Evolutionary conservation across 1,284 basidiomycete genomes (phyloP), one percentile per base, ranked within the genome.

Genomic region (Rhodotorula sp.): DNA sequence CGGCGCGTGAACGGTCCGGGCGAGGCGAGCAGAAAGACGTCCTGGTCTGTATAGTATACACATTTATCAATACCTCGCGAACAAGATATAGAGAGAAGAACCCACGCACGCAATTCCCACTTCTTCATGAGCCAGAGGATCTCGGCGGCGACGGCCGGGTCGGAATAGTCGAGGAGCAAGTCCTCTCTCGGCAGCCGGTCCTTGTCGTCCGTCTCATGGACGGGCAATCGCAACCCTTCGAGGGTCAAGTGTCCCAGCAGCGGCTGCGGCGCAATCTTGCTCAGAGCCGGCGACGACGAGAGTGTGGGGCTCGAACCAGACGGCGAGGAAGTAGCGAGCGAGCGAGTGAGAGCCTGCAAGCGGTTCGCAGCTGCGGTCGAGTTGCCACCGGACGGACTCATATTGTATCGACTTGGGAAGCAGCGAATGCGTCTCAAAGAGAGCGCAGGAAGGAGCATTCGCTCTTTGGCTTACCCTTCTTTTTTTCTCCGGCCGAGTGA

Each of bases 1-100:
- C 80, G 72, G n/a, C 81, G 79, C 0, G 80, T 75, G 69, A 79
- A 82, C 1, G 80, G 80, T 18, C 80, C 80, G 6, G 81, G 80
- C 1, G 80, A 67, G 15, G 78, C 76, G 54, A 80, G 70, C 51
- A 81, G 71, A 67, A 73, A 75, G 61, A 73, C 48, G 59, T 75
- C 73, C 55, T 72, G 70, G 3, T 59, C 67, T 74, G 68, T 10
- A 30, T 8, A 18, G 18, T 22, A 20, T 17, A 57, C 12, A 2
- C 15, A 5, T 18, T 22, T 3, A n/a, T 17, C 12, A 33, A 46
- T 7, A 8, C 6, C 22, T 15, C 2, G 22, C 7, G 4, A 42
- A 18, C 29, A 4, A 30, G 55, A 51, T 5, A 24, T 15, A 4
- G 3, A 12, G 22, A 22, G 20, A 15, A 24, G 12, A n/a, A 44